These are phyloP conservation scores for Cenococcum geophilum DNA, from an alignment of 495 filamentous ascomycete genomes.

Conservation along the genomic window DNA sequence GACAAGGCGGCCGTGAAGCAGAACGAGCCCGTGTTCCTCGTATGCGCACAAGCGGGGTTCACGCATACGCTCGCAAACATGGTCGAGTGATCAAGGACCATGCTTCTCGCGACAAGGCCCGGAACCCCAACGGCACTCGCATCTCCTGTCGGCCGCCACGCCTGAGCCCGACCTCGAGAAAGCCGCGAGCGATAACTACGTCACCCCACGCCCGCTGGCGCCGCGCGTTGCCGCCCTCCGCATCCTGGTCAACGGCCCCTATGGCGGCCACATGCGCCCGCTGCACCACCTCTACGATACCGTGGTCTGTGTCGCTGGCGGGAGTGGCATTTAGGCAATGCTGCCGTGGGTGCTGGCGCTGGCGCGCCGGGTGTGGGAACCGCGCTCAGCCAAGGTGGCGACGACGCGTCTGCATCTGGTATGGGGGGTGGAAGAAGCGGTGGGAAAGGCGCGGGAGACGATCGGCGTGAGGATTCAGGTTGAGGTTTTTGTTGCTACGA, in stretches of 20 bases:
- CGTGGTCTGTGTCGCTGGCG: slow-evolving; percentile 15
- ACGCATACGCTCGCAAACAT: slow-evolving; percentile 5
- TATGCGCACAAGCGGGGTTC: slow-evolving; percentile 15
- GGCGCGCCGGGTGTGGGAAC: background rate
- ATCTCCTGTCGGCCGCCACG: too few species aligned
- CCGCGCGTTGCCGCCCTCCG: slow-evolving; percentile 9
- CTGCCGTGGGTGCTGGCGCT: slow-evolving; percentile 9
- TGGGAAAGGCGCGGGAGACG: background rate
- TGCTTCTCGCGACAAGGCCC: background rate
- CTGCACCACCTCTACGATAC: slow-evolving; percentile 18
- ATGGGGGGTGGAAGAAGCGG: background rate
- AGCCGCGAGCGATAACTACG: background rate
- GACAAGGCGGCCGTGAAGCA: background rate
- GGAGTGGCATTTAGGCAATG: slow-evolving; percentile 12
- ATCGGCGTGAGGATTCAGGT: background rate
- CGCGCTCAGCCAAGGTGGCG: background rate
- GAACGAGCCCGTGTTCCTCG: slow-evolving; percentile 17
- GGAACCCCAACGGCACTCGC: background rate
- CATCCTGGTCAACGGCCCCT: slow-evolving; percentile 20
- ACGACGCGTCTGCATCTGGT: background rate
- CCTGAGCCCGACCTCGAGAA: background rate
- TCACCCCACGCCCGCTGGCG: background rate
- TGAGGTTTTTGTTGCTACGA: background rate
- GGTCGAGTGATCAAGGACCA: background rate
- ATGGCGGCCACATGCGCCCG: slow-evolving; percentile 16